Evolutionary conservation across 2,329 filamentous ascomycete genomes (phyloP).

Genomic region (Macrophomina phaseolina): DNA sequence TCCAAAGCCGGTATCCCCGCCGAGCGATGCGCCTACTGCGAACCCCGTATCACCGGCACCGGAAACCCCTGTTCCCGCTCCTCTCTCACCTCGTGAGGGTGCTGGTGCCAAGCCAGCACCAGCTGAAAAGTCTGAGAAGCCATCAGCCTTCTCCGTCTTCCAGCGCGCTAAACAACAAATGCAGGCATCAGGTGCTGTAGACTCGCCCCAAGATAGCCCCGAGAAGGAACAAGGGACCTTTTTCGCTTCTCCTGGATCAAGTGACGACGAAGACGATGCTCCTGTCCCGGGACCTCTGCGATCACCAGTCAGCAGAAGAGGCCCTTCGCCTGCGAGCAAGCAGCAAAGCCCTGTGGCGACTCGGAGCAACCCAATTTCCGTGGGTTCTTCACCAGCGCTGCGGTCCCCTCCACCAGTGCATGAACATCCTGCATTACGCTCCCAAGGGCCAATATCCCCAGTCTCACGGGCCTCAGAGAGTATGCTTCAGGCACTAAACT

Average conservation of each 20-base stretch:
- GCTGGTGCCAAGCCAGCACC: neutral
- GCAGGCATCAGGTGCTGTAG: slow-evolving; percentile 27
- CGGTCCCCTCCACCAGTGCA: neutral
- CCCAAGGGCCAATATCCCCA: neutral
- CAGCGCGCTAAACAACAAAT: slow-evolving; percentile 53
- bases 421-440: slow-evolving; percentile 17
- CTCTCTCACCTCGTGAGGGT: neutral
- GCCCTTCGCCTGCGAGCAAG: slow-evolving; percentile 23
- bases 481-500: slow-evolving; percentile 26
- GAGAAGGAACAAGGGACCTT: slow-evolving; percentile 40
- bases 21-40: neutral
- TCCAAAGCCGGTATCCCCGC: slow-evolving; percentile 5
- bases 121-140: neutral
- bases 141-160: slow-evolving; percentile 50
- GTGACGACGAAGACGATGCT: slow-evolving; percentile 47
- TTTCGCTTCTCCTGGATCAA: slow-evolving; percentile 36
- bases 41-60: neutral
- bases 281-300: slow-evolving; percentile 28
- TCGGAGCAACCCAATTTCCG: neutral
- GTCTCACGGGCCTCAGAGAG: slow-evolving; percentile 7
- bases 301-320: slow-evolving; percentile 28
- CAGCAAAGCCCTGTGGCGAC: slow-evolving; percentile 9
- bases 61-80: neutral
- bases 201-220: slow-evolving; percentile 11
- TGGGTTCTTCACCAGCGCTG: neutral